Evolutionary conservation across 31 red algal species (phyloP).

Genomic region (Odonthalia washingtoniensis): DNA sequence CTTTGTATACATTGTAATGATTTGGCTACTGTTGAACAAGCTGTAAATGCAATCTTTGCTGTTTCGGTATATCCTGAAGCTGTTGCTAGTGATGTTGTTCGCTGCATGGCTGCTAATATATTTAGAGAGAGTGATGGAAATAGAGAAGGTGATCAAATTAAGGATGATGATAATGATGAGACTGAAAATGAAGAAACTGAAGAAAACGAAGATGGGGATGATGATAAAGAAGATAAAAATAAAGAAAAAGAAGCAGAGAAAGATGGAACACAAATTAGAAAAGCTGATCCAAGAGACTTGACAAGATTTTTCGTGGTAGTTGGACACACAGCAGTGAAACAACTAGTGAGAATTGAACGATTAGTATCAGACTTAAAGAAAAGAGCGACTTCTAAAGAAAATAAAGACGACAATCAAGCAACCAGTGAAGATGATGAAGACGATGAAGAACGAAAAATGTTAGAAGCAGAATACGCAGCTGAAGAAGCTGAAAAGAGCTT

Average conservation of each 20-base stretch:
- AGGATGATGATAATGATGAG: too few species aligned
- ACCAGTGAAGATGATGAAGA: constrained; percentile 49
- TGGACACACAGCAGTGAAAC: constrained; percentile 73
- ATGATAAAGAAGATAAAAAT: background rate
- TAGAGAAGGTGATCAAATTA: too few species aligned
- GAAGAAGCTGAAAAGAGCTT: constrained; percentile 72
- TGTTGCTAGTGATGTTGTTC: constrained; percentile 48
- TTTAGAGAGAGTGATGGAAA: too few species aligned
- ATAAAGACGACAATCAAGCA: constrained; percentile 32
- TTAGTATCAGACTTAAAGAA: constrained; percentile 42
- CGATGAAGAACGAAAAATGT: constrained; percentile 53
- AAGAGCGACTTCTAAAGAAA: background rate
- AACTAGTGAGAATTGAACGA: constrained; percentile 66
- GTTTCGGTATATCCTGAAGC: constrained; percentile 49
- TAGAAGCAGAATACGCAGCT: constrained; percentile 64
- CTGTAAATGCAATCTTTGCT: constrained; percentile 61
- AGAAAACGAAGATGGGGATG: too few species aligned
- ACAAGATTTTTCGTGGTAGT: constrained; percentile 73
- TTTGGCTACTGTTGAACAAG: constrained; percentile 65
- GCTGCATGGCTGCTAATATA: constrained; percentile 48
- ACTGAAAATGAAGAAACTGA: too few species aligned
- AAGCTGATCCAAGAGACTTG: constrained; percentile 29
- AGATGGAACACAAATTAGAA: background rate
- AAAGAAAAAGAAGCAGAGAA: background rate
- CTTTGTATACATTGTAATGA: constrained; percentile 36